Base-by-base conservation (phyloP, 2,329 filamentous ascomycete genomes). In the Monilinia vaccinii-corymbosi region DNA sequence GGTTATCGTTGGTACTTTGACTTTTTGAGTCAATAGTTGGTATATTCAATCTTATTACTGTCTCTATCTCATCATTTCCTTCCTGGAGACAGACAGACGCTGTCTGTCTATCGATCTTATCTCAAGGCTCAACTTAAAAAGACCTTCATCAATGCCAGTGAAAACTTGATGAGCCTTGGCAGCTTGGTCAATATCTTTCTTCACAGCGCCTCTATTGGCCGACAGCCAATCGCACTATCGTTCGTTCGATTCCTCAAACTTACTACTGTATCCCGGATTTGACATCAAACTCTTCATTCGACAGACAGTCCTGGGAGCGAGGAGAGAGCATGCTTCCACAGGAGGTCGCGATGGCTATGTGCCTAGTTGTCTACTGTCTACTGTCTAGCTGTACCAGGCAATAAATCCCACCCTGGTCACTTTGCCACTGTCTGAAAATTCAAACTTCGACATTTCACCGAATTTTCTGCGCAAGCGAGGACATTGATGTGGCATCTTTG, bases 401-500 rank as follows among this genome's bases (percentile, higher is more conserved):
- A 55, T 34, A 23, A 44, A 44, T 23, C 23, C 2, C 4, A 44
- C 28, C 51, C 38, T 44, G 18, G 51, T 44, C 51, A 4, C n/a
- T 44, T 32, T 32, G 25, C n/a, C 42, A 31, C 50, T 16, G 14
- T 53, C 31, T 8, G 5, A 11, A n/a, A 31, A 23, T 28, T 31
- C 25, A n/a, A 44, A 16, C 16, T 14, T 44, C 9, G 13, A 13
- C 36, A 32, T 58, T 59, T 59, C 42, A 42, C 60, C 60, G 60
- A 61, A 50, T 25, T 62, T 62, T 40, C 23, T 60, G 61, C 61
- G 61, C 51, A 58, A 47, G 55, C 51, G 58, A 57, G 28, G 51
- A 44, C 42, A 42, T 31, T 28, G 16, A 42, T 44, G 40, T 28
- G 31, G 38, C 25, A 40, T 59, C 6, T 28, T 28, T 25, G n/a